Conservation (phyloP, 1,284 basidiomycete species). For the Ustilago cynodontis region DNA sequence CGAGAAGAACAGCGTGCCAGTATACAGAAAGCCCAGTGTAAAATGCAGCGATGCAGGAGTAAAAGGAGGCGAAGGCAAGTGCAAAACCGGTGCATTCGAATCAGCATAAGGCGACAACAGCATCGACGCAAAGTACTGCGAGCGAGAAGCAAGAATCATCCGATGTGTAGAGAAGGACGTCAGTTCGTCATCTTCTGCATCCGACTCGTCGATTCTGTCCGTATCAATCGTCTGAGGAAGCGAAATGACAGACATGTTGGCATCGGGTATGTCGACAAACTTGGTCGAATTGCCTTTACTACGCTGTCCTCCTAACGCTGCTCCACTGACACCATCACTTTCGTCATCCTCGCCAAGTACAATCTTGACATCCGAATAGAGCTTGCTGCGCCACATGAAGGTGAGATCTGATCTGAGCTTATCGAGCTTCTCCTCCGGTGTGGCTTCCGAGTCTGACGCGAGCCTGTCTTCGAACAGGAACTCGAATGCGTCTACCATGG, state of each 20-base stretch:
- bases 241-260: conserved; percentile 53
- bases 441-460: conserved; percentile 70
- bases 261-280: conserved; percentile 55
- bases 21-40: conserved; percentile 92
- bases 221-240: conserved; percentile 48
- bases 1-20: conserved; percentile 91
- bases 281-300: conserved; percentile 3
- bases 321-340: not conserved
- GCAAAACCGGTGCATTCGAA: conserved; percentile 34
- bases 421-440: conserved; percentile 82
- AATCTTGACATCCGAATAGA: conserved; percentile 61
- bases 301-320: not conserved
- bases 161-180: conserved; percentile 84
- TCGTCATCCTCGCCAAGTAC: conserved; percentile 48
- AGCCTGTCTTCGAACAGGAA: conserved; percentile 60
- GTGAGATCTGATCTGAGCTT: conserved; percentile 76
- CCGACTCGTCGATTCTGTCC: conserved; percentile 32
- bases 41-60: conserved; percentile 94
- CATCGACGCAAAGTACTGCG: conserved; percentile 84
- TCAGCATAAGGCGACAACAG: conserved; percentile 77
- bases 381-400: conserved; percentile 67
- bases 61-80: conserved; percentile 79
- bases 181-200: conserved; percentile 52
- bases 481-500: conserved; percentile 58
- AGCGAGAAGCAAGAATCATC: conserved; percentile 89